A percentile compares a stretch with the other conserved stretches of the same genome.
Conservation (phyloP, 345 rosid species). For the Camelina sativa region DNA sequence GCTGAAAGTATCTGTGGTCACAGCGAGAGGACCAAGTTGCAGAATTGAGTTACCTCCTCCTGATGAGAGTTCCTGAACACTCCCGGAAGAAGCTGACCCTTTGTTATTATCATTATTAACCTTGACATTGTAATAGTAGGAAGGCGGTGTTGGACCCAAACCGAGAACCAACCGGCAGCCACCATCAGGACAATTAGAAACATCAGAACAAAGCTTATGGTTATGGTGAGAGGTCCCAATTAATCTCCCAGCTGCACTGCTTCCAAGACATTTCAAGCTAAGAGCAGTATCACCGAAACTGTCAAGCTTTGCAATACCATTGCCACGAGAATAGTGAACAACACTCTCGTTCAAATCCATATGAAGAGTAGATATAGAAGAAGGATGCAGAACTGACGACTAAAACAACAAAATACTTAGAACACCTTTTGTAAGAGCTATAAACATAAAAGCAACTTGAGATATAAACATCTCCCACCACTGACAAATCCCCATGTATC, state of each 20-base stretch:
- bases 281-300: constrained; percentile 69
- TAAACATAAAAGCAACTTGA: constrained; percentile 46
- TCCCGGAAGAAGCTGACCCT: constrained; percentile 45
- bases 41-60: constrained; percentile 62
- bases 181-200: constrained; percentile 61
- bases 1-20: constrained; percentile 50
- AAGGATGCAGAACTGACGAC: constrained; percentile 19
- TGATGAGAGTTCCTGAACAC: constrained; percentile 48
- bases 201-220: constrained; percentile 50
- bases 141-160: constrained; percentile 80
- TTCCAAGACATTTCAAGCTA: constrained; percentile 66
- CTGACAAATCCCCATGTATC: constrained; percentile 95
- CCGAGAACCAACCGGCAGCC: constrained; percentile 91
- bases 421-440: constrained; percentile 37
- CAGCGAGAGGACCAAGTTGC: constrained; percentile 81
- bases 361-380: constrained; percentile 24
- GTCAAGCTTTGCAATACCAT: constrained; percentile 55
- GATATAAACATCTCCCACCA: constrained; percentile 57
- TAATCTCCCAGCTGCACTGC: constrained; percentile 44
- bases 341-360: constrained; percentile 74
- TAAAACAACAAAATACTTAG: constrained; percentile 28
- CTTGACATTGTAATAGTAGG: constrained; percentile 49
- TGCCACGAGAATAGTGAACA: constrained; percentile 45
- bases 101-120: constrained; percentile 49
- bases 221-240: constrained; percentile 43